Base-by-base conservation (phyloP, 2,329 filamentous ascomycete species). In the Pochonia chlamydosporia region DNA sequence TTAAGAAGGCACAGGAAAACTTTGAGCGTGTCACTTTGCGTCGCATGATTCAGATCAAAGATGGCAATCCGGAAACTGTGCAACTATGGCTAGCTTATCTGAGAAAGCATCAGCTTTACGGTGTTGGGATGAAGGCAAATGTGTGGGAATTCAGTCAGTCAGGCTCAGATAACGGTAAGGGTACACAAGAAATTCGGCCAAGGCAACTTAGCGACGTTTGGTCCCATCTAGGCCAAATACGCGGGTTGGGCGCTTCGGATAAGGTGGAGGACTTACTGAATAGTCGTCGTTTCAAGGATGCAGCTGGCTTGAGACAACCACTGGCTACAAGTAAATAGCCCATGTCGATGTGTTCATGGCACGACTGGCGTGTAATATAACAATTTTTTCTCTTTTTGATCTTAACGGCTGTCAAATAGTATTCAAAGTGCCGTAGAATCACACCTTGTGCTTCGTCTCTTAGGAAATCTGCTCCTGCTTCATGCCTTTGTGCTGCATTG, bases 121-220 rank as follows among this genome's bases (percentile, higher is more conserved):
- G 93, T n/a, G 85, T 97, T 35, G 93, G 93, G 59, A 95, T 99
- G 90, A 99, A 99, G 77, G 93, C 93, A 45, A 96, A 99, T 64
- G 79, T 97, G 43, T 99, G 87, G 83, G 89, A 96, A 63, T 91
- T 89, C 67, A 82, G 86, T 59, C 78, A 79, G 48, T 63, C 91
- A 49, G 84, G 86, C n/a, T 52, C 53, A 4, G 58, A 58, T 13
- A 55, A 58, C 47, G 39, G 52, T 37, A 58, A 59, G 55, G 59
- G 58, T 7, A 48, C 58, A 16, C 50, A 50, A 14, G 53, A 62
- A 31, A 51, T 52, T 5, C 43, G 54, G 16, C 40, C 52, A 40
- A 50, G 64, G 13, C 63, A 68, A n/a, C 56, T 78, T 30, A 69
- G 75, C 33, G 59, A 67, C 5, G 73, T 76, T 56, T 84, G 80